Evolutionary conservation across 495 filamentous ascomycete genomes (phyloP).

Genomic region (Oidiodendron maius): DNA sequence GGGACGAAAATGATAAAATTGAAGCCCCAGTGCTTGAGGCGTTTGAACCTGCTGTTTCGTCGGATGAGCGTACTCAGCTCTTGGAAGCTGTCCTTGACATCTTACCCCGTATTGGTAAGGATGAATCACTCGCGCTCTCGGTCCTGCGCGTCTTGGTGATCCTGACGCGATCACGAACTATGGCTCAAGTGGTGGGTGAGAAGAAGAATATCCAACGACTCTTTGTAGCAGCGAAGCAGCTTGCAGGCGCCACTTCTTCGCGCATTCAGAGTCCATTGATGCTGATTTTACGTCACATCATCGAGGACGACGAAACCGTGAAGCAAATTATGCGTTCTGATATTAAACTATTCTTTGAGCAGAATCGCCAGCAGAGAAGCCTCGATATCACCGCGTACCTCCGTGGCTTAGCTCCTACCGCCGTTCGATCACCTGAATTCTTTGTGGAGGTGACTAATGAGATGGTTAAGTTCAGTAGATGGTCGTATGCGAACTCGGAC

Average conservation of each 20-base stretch:
- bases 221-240: constrained; percentile 91
- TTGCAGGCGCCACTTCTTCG: constrained; percentile 68
- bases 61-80: constrained; percentile 60
- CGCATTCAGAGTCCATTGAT: constrained; percentile 75
- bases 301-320: constrained; percentile 88
- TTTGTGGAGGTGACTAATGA: constrained; percentile 93
- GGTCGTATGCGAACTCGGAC: constrained; percentile 27
- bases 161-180: constrained; percentile 69
- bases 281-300: constrained; percentile 83
- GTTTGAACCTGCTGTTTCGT: constrained; percentile 57
- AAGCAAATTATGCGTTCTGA: constrained; percentile 91
- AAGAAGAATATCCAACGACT: constrained; percentile 84
- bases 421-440: constrained; percentile 74
- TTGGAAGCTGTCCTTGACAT: constrained; percentile 74
- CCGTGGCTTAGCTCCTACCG: constrained; percentile 73
- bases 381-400: constrained; percentile 70
- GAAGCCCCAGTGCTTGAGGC: constrained; percentile 50
- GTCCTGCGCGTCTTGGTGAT: constrained; percentile 83
- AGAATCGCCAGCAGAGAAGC: constrained; percentile 35
- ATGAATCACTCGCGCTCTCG: constrained; percentile 77
- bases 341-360: constrained; percentile 67
- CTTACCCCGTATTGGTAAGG: constrained; percentile 79
- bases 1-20: constrained; percentile 45
- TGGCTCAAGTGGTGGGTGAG: constrained; percentile 73
- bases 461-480: constrained; percentile 68